A percentile compares a stretch with the other conserved stretches of the same genome.
Evolutionary conservation across 1,284 basidiomycete species (phyloP).

Genomic region (Trichosporon sp.): DNA sequence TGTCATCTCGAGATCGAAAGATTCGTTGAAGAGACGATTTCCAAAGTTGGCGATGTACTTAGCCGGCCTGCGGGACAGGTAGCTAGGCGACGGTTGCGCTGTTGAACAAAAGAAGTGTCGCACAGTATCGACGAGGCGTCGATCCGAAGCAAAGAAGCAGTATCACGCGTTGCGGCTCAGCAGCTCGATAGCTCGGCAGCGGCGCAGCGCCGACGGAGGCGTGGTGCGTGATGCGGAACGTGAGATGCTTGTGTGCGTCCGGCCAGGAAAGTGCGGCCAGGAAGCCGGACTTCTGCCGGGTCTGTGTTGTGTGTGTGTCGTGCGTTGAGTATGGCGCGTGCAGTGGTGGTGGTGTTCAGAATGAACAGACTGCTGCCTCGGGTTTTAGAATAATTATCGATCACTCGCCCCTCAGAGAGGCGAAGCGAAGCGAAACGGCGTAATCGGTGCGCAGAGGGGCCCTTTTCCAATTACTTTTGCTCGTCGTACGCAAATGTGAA

Average conservation of each 20-base stretch:
- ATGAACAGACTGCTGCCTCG: too few relatives aligned
- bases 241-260: not conserved
- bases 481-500: not conserved
- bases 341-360: too few relatives aligned
- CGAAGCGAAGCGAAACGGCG: too few relatives aligned
- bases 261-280: not conserved
- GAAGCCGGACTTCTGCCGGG: not conserved
- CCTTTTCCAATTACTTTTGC: not conserved
- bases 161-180: too few relatives aligned
- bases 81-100: not conserved
- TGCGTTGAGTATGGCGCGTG: too few relatives aligned
- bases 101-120: not conserved
- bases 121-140: not conserved
- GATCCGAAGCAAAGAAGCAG: not conserved
- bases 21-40: not conserved
- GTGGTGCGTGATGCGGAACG: not conserved
- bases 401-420: too few relatives aligned
- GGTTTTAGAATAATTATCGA: too few relatives aligned
- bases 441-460: not conserved
- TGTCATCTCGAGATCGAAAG: not conserved
- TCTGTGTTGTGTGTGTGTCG: not conserved
- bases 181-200: not conserved
- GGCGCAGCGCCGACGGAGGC: not conserved
- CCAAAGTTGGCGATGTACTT: not conserved
- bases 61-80: not conserved